Evolutionary conservation across 495 filamentous ascomycete genomes (phyloP).

Genomic region (Hypomontagnella submonticulosa): DNA sequence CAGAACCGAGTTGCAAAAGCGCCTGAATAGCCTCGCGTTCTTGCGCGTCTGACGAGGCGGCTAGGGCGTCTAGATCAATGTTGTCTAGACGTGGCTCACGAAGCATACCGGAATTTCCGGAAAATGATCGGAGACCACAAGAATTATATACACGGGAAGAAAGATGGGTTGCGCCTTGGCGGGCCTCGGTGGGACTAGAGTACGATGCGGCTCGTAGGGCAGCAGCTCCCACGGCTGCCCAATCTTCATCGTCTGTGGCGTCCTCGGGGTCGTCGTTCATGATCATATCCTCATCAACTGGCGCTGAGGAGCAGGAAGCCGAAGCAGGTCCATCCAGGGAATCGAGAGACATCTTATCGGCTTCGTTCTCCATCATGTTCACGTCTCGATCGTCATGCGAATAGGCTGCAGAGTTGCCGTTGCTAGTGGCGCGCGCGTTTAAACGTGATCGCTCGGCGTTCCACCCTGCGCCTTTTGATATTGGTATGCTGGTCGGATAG

Average conservation of each 20-base stretch:
- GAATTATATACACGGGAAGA: slow-evolving; percentile 60
- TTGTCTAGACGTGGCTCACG: slow-evolving; percentile 58
- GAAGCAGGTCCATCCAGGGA: slow-evolving; percentile 81
- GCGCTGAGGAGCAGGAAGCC: slow-evolving; percentile 78
- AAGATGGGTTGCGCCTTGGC: slow-evolving; percentile 52
- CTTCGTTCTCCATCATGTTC: slow-evolving; percentile 83
- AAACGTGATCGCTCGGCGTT: slow-evolving; percentile 60
- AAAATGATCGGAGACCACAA: slow-evolving; percentile 60
- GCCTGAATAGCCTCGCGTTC: slow-evolving; percentile 89
- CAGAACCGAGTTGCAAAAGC: slow-evolving; percentile 84
- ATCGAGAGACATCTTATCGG: slow-evolving; percentile 96
- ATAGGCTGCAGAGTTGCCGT: slow-evolving; percentile 76
- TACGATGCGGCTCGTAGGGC: slow-evolving; percentile 81
- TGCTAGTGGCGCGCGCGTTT: slow-evolving; percentile 66
- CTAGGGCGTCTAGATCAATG: slow-evolving; percentile 63
- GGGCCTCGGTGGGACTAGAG: slow-evolving; percentile 48
- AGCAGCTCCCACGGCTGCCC: slow-evolving; percentile 88
- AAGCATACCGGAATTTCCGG: slow-evolving; percentile 58
- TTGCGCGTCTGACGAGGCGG: slow-evolving; percentile 67
- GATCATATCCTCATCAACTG: slow-evolving; percentile 74
- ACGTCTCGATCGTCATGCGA: slow-evolving; percentile 75
- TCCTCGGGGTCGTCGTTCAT: slow-evolving; percentile 77
- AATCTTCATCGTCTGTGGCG: slow-evolving; percentile 97
- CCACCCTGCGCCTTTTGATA: slow-evolving; percentile 64
- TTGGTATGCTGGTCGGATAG: slow-evolving; percentile 71